Evolutionary conservation across 1,139 yeast species (phyloP).

Genomic region (Komagataea norvegica): DNA sequence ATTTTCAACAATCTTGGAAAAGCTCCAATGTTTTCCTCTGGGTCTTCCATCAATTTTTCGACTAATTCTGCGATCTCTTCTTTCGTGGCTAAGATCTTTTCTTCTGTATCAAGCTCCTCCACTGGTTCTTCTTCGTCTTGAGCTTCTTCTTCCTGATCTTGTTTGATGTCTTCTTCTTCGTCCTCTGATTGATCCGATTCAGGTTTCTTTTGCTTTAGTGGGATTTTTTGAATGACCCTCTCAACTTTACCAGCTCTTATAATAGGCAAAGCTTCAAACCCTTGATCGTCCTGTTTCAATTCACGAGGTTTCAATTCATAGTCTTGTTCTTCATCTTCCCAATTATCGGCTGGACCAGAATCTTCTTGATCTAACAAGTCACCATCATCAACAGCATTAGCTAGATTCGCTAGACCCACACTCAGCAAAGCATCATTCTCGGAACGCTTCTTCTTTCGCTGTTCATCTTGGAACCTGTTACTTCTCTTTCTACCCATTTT

Average conservation of each 20-base stretch:
- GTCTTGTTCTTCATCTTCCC: slow-evolving; percentile 63
- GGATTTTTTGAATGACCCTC: slow-evolving; percentile 45
- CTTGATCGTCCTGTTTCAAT: slow-evolving; percentile 36
- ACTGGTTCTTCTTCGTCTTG: slow-evolving; percentile 39
- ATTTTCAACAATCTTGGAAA: slow-evolving; percentile 68
- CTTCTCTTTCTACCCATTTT: slow-evolving; percentile 46
- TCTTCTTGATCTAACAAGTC: slow-evolving; percentile 19
- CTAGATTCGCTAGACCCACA: slow-evolving; percentile 39
- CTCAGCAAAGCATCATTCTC: slow-evolving; percentile 47
- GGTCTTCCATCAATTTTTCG: slow-evolving; percentile 75
- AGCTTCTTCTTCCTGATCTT: slow-evolving; percentile 33
- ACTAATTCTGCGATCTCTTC: slow-evolving; percentile 85
- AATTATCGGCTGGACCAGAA: slow-evolving; percentile 22
- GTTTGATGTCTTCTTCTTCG: slow-evolving; percentile 26
- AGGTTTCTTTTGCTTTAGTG: slow-evolving; percentile 22
- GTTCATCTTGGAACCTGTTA: slow-evolving; percentile 37
- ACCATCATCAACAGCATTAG: slow-evolving; percentile 26
- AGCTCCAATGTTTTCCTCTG: slow-evolving; percentile 74
- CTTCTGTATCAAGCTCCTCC: slow-evolving; percentile 50
- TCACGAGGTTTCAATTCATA: slow-evolving; percentile 60
- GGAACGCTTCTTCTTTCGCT: slow-evolving; percentile 42
- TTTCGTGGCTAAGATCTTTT: slow-evolving; percentile 55
- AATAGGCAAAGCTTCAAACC: slow-evolving; percentile 77
- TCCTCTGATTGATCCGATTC: slow-evolving; percentile 26
- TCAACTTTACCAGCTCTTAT: slow-evolving; percentile 68